Conservation (phyloP, 805 yeast species). For the Yarrowia sp. region DNA sequence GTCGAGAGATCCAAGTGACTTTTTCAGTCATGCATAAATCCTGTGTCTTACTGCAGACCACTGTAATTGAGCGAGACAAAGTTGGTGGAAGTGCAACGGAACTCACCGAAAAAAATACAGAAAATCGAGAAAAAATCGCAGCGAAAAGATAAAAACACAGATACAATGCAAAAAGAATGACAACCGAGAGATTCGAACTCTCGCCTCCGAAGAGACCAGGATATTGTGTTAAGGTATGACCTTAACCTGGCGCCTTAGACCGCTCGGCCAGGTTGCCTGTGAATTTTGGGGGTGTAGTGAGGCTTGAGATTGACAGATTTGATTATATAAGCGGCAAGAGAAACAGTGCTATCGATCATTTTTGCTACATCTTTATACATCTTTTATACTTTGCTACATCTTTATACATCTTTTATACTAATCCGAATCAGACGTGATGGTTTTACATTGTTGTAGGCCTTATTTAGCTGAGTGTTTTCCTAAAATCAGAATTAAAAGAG, state of each 20-base stretch:
- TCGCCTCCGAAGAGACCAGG: conserved; percentile 25
- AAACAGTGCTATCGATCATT: no score
- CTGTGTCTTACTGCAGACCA: not conserved
- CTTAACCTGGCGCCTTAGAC: conserved; percentile 27
- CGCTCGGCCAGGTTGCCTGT: conserved; percentile 26
- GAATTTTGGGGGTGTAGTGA: not conserved
- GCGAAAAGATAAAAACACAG: not conserved
- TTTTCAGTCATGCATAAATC: conserved; percentile 3
- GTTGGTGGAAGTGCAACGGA: not conserved
- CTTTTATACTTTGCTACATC: no score
- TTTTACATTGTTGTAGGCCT: no score
- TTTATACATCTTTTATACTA: no score
- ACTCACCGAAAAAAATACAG: not conserved
- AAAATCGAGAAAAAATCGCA: not conserved
- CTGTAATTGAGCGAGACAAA: not conserved
- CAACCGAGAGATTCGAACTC: conserved; percentile 25
- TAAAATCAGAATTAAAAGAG: no score
- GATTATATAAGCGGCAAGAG: not conserved
- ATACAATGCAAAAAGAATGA: not conserved
- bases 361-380: no score
- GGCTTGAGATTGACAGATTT: not conserved
- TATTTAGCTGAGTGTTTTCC: no score
- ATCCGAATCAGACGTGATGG: no score
- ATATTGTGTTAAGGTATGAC: conserved; percentile 9
- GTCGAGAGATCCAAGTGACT: not conserved